These are phyloP conservation scores for Pulveroboletus sp. DNA, from an alignment of 768 basidiomycete genomes.

Conservation along the genomic window DNA sequence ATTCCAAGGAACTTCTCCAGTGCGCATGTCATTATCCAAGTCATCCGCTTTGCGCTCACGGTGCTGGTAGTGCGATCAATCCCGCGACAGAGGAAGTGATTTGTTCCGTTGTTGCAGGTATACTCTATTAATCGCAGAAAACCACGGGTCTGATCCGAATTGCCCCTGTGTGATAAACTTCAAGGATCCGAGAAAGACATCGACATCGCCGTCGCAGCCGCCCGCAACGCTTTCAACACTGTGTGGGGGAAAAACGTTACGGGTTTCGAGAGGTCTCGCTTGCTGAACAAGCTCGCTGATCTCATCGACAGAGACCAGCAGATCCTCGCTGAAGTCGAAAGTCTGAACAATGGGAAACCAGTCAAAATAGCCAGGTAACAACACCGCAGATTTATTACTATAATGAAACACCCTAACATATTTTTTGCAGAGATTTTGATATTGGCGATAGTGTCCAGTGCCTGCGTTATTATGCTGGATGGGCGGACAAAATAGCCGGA, in stretches of 20 bases:
- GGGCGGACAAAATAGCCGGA: constrained; percentile 92
- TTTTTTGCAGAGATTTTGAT: constrained; percentile 63
- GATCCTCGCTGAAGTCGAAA: constrained; percentile 78
- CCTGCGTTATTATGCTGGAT: constrained; percentile 89
- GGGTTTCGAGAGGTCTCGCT: constrained; percentile 74
- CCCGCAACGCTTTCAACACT: constrained; percentile 76
- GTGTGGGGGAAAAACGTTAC: constrained; percentile 88
- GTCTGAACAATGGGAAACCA: constrained; percentile 92
- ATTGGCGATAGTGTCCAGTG: constrained; percentile 76
- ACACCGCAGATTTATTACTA: constrained; percentile 34
- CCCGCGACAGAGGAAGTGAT: constrained; percentile 77
- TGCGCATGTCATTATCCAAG: constrained; percentile 32
- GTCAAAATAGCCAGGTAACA: constrained; percentile 51
- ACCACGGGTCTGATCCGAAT: background rate
- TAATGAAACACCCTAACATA: background rate
- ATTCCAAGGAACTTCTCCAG: constrained; percentile 63
- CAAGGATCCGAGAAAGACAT: constrained; percentile 72
- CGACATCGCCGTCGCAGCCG: constrained; percentile 78
- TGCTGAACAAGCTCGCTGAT: constrained; percentile 84
- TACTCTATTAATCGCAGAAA: background rate
- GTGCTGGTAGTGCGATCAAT: constrained; percentile 57
- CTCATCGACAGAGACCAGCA: constrained; percentile 83
- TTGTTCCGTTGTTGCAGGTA: constrained; percentile 64
- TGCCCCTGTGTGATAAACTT: background rate
- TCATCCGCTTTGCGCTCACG: constrained; percentile 13